phyloP scores from a whole-genome alignment of 1,284 basidiomycete genomes.

The Rhodotorula sp. region DNA sequence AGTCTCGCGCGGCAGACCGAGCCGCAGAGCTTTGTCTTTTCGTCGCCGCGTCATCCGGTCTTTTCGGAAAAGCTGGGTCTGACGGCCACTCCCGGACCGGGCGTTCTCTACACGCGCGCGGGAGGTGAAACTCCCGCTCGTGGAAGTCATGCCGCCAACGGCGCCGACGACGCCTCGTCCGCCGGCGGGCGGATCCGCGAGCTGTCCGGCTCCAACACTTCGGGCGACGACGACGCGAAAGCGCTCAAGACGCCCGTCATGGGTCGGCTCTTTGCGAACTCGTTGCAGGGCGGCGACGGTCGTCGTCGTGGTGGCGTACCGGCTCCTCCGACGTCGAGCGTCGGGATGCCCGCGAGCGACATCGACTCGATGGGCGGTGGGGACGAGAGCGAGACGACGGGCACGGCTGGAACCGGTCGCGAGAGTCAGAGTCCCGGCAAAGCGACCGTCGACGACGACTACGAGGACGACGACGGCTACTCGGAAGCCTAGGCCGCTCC shows the following conservation, averaged over 20 bases:
- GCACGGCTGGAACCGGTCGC: conserved; percentile 1
- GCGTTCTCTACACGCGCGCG: conserved; percentile 13
- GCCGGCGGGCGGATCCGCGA: conserved; percentile 3
- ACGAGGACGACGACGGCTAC: conserved; percentile 6
- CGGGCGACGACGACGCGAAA: not conserved
- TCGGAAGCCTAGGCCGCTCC: not conserved
- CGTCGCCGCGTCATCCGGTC: conserved; percentile 35
- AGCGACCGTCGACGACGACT: conserved; percentile 6
- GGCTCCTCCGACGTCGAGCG: not conserved
- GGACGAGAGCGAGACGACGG: conserved; percentile 11
- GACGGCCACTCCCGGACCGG: conserved; percentile 35
- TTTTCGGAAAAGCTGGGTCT: conserved; percentile 34
- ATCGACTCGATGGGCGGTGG: conserved; percentile 2
- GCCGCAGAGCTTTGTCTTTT: conserved; percentile 24
- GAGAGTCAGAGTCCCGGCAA: conserved; percentile 17
- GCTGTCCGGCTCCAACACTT: not conserved
- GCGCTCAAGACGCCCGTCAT: conserved; percentile 13
- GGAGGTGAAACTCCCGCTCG: conserved; percentile 27
- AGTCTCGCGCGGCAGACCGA: conserved; percentile 4
- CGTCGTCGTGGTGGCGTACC: not conserved
- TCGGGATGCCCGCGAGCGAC: conserved; percentile 6
- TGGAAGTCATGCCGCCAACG: not conserved
- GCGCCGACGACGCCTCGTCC: conserved; percentile 1
- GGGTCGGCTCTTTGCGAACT: not conserved
- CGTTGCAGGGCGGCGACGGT: not conserved